phyloP scores from a whole-genome alignment of 495 filamentous ascomycete species.

The Pyrenula aspistea region DNA sequence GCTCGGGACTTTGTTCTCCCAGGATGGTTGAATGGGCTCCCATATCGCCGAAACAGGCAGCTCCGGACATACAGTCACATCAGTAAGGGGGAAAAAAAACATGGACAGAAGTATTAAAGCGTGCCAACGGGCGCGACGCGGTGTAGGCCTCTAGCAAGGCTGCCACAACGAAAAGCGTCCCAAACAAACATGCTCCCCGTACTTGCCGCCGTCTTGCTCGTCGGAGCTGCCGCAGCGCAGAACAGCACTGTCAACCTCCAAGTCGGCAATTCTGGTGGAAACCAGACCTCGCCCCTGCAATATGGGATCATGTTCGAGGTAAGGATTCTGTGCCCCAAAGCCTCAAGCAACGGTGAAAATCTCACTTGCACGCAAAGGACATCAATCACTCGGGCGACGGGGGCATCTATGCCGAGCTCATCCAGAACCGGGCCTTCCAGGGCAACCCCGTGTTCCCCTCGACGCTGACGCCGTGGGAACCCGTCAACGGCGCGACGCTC shows the following conservation, averaged over 20 bases:
- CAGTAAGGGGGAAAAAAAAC: too few relatives aligned
- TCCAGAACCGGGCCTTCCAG: constrained; percentile 65
- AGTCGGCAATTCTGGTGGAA: constrained; percentile 35
- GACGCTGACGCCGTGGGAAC: constrained; percentile 38
- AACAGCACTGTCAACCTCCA: background rate
- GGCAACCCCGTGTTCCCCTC: constrained; percentile 21
- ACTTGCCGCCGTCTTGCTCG: background rate
- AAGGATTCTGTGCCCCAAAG: constrained; percentile 1
- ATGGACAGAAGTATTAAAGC: background rate
- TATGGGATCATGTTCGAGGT: constrained; percentile 54
- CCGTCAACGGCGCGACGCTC: constrained; percentile 38
- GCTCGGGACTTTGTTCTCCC: background rate
- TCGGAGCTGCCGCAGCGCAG: background rate
- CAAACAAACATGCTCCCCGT: background rate
- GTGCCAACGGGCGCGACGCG: background rate
- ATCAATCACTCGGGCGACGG: constrained; percentile 69
- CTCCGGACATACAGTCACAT: too few relatives aligned
- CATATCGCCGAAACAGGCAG: background rate
- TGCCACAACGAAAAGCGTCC: background rate
- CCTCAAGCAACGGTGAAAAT: background rate
- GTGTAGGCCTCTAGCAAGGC: background rate
- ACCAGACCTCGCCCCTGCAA: constrained; percentile 38
- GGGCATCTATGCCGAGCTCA: constrained; percentile 63
- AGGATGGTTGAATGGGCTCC: background rate
- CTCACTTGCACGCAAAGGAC: constrained; percentile 31